Base-by-base conservation (phyloP, 2,329 filamentous ascomycete species). In the Exophiala bonariae region DNA sequence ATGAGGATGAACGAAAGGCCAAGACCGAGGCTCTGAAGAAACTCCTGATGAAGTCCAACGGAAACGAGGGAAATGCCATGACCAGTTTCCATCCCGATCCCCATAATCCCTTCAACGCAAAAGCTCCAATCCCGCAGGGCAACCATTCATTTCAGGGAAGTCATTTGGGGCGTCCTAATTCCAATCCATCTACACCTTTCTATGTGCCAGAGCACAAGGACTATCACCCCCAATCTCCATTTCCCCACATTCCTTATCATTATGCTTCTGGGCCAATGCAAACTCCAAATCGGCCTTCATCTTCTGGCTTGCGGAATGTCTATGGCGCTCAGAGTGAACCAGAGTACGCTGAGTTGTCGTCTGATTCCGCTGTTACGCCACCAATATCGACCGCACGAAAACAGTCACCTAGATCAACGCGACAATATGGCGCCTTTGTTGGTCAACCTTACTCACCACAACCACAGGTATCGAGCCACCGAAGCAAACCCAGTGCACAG, bases 21-120 rank as follows among this genome's bases (percentile, higher is more conserved):
- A 74, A 74, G 54, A 70, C 66, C 1, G 66, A 70, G 47, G 71
- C 70, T 34, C 49, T 76, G 49, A 76, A 75, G 59, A 65, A 67
- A 47, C 51, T 75, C 17, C 56, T 76, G 18, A 61, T 73, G 41
- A 74, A 73, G 42, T 68, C 47, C 22, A 50, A 45, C 28, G 30
- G 34, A 4, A 69, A 40, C 16, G 38, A 37, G 8, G 41, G 31
- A 22, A 18, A 39, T 13, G 26, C 23, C 8, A 18, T 20, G 18
- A 9, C 17, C 11, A 26, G 32, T 18, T 28, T 45, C 67, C 44
- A 63, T 62, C 26, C 62, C 63, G 16, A 63, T 61, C 10, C 66
- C 61, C 35, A 61, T 61, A 37, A 65, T 62, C 37, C 61, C 57
- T 41, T 60, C 58, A 33, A 51, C 47, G 41, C 56, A 41, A 45